These are phyloP conservation scores for Trametes pubescens DNA, from an alignment of 1,284 basidiomycete genomes.

Conservation along the genomic window DNA sequence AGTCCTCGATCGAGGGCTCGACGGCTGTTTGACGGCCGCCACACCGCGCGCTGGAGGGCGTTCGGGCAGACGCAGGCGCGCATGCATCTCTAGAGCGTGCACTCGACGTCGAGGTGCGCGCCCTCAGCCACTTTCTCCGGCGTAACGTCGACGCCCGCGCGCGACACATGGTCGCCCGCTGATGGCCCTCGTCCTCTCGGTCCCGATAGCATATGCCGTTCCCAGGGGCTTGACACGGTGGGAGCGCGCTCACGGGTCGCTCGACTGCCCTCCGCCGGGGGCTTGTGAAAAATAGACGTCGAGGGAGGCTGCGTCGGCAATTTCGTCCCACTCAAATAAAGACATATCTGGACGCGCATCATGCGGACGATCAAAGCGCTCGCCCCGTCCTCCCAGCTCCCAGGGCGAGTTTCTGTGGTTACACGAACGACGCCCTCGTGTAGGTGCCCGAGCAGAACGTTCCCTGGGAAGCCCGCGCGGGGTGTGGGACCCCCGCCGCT, in stretches of 20 bases:
- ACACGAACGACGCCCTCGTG: slow-evolving; percentile 26
- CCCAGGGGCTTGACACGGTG: slow-evolving; percentile 23
- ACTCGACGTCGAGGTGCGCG: neutral
- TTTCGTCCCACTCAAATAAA: slow-evolving; percentile 20
- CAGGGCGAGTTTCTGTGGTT: slow-evolving; percentile 32
- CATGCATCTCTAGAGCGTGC: neutral
- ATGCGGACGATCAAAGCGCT: slow-evolving; percentile 26
- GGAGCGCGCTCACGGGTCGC: slow-evolving; percentile 21
- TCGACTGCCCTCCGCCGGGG: slow-evolving; percentile 17
- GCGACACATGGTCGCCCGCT: slow-evolving; percentile 12
- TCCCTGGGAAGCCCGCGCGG: slow-evolving; percentile 21
- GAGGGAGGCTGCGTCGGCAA: slow-evolving; percentile 28
- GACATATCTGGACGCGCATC: slow-evolving; percentile 25
- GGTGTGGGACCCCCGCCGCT: slow-evolving; percentile 19
- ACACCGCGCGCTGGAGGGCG: slow-evolving; percentile 4
- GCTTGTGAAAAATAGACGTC: slow-evolving; percentile 24
- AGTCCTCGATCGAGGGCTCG: slow-evolving; percentile 19
- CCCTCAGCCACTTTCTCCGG: slow-evolving; percentile 11
- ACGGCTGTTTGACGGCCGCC: neutral
- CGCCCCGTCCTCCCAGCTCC: slow-evolving; percentile 1
- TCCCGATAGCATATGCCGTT: slow-evolving; percentile 28
- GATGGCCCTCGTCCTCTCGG: slow-evolving; percentile 24
- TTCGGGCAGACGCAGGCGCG: neutral
- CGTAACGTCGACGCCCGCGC: slow-evolving; percentile 12
- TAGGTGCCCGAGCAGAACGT: slow-evolving; percentile 28